phyloP scores from a whole-genome alignment of 257 asterid species.

The Coffea canephora region DNA sequence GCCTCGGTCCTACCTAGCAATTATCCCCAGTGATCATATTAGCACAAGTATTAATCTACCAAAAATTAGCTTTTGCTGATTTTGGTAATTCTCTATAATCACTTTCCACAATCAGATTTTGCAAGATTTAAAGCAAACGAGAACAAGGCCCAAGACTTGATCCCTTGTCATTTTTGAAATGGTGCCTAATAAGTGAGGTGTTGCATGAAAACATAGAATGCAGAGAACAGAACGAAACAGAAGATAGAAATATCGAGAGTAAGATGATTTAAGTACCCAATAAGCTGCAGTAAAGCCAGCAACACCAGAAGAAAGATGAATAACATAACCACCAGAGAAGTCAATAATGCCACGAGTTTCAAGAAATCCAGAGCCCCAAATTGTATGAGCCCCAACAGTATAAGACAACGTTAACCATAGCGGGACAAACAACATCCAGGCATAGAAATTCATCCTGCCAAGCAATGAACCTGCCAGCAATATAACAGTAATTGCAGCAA shows the following conservation, averaged over 20 bases:
- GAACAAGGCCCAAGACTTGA: too few relatives aligned
- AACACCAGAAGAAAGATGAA: conserved; percentile 66
- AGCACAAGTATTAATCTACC: background rate
- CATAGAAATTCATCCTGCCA: conserved; percentile 69
- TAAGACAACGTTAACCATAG: conserved; percentile 58
- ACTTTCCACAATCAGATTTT: too few relatives aligned
- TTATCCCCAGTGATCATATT: conserved; percentile 6
- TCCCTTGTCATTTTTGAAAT: background rate
- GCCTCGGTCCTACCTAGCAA: conserved; percentile 69
- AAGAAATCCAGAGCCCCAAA: conserved; percentile 66
- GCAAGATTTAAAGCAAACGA: too few relatives aligned
- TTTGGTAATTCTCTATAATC: too few relatives aligned
- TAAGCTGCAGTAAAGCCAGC: conserved; percentile 87
- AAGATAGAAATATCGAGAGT: background rate
- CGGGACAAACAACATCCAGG: conserved; percentile 71
- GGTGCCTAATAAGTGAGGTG: background rate
- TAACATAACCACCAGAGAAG: conserved; percentile 72
- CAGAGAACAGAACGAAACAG: background rate
- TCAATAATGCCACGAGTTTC: conserved; percentile 34
- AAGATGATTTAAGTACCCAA: conserved; percentile 45
- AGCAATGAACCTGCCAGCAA: conserved; percentile 60
- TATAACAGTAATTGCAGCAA: conserved; percentile 73
- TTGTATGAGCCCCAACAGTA: conserved; percentile 55
- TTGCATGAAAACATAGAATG: too few relatives aligned
- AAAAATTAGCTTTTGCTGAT: too few relatives aligned